These are phyloP conservation scores for Candida tropicalis DNA, from an alignment of 1,139 yeast genomes.

Conservation along the genomic window DNA sequence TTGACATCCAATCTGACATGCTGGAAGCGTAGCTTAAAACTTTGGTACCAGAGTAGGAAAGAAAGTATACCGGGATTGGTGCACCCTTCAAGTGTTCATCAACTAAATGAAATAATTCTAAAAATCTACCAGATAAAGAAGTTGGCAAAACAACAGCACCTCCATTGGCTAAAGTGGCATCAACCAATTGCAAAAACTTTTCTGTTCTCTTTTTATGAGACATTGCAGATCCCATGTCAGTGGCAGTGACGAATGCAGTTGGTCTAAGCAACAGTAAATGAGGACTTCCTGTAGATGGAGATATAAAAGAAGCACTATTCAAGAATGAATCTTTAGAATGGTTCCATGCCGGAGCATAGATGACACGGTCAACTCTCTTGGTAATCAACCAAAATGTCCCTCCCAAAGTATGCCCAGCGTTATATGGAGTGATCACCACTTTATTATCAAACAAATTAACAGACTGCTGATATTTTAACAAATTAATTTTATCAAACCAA, in stretches of 20 bases:
- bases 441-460: constrained; percentile 62
- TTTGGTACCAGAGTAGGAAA: constrained; percentile 80
- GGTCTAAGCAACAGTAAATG: constrained; percentile 74
- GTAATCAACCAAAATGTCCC: constrained; percentile 86
- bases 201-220: constrained; percentile 69
- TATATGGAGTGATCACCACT: constrained; percentile 74
- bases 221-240: constrained; percentile 67
- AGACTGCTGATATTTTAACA: constrained; percentile 81
- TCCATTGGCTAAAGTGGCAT: constrained; percentile 63
- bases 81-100: constrained; percentile 61
- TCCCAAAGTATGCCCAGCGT: constrained; percentile 93
- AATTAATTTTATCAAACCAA: constrained; percentile 68
- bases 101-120: constrained; percentile 74
- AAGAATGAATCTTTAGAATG: constrained; percentile 87
- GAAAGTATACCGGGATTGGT: constrained; percentile 69
- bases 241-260: constrained; percentile 78
- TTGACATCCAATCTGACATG: constrained; percentile 95
- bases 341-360: constrained; percentile 95
- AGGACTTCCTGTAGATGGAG: constrained; percentile 50
- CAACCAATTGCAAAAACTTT: constrained; percentile 64
- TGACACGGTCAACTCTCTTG: constrained; percentile 72
- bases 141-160: constrained; percentile 87
- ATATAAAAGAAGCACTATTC: constrained; percentile 74
- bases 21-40: constrained; percentile 81
- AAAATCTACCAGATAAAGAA: constrained; percentile 77